These are phyloP conservation scores for Tricholoma sp. DNA, from an alignment of 768 basidiomycete genomes.

Conservation along the genomic window DNA sequence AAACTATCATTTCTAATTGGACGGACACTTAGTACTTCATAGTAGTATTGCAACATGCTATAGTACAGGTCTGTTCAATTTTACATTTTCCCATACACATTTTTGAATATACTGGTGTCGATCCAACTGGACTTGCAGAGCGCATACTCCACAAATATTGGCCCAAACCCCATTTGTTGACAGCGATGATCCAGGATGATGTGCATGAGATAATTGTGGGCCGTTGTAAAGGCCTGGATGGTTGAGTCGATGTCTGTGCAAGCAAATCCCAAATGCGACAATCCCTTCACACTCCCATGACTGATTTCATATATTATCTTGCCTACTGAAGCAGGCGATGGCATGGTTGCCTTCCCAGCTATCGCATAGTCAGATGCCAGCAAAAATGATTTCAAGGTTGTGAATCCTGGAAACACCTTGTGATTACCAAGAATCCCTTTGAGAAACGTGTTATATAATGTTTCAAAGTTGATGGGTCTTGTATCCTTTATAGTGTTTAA, in stretches of 20 bases:
- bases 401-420: neutral
- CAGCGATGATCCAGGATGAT: neutral
- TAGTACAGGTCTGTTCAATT: no score
- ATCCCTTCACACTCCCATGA: neutral
- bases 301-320: neutral
- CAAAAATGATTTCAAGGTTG: neutral
- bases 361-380: neutral
- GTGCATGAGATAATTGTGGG: neutral
- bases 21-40: neutral
- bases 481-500: no score
- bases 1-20: no score
- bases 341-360: neutral
- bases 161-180: neutral
- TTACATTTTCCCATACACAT: neutral
- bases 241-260: neutral
- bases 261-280: neutral
- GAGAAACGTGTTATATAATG: neutral
- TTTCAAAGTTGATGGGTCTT: neutral
- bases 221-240: neutral
- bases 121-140: neutral
- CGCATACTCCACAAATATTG: neutral
- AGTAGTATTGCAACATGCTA: neutral
- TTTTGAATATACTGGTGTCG: neutral
- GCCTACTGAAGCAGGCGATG: neutral
- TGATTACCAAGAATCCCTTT: neutral